Conservation (phyloP, 371 early-diverging fungal genomes). For the Mortierella sp. region DNA sequence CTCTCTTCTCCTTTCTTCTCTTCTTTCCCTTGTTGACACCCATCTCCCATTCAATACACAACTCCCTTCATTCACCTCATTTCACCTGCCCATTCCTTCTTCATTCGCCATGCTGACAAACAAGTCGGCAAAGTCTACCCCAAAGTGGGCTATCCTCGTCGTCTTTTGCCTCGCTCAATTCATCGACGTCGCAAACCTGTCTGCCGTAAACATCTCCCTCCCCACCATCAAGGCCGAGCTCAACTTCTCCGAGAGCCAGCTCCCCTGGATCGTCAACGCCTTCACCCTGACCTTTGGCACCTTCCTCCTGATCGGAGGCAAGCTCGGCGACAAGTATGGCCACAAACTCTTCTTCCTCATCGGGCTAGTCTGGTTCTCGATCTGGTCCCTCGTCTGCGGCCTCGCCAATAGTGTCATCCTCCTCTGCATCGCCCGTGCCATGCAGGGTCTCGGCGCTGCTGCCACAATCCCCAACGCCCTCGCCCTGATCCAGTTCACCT, state of each 20-base stretch:
- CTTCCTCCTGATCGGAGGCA: conserved; percentile 62
- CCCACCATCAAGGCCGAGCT: conserved; percentile 57
- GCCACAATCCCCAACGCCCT: conserved; percentile 64
- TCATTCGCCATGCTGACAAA: conserved; percentile 1
- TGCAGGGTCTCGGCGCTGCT: conserved; percentile 66
- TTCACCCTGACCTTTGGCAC: conserved; percentile 64
- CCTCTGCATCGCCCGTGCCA: conserved; percentile 60
- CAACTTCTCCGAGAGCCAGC: conserved; percentile 43
- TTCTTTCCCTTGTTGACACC: background rate
- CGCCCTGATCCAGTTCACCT: conserved; percentile 59
- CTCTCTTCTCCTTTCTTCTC: background rate
- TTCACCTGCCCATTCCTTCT: too few species aligned
- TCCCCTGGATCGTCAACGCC: conserved; percentile 61
- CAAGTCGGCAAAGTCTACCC: conserved; percentile 17
- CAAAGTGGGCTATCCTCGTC: conserved; percentile 48
- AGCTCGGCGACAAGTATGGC: conserved; percentile 63
- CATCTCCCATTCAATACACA: background rate
- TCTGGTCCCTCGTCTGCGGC: conserved; percentile 57
- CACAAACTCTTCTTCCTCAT: conserved; percentile 56
- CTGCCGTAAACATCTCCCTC: conserved; percentile 59
- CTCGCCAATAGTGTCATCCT: conserved; percentile 46
- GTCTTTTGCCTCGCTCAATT: conserved; percentile 58
- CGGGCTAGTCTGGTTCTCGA: conserved; percentile 60
- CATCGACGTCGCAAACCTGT: conserved; percentile 55
- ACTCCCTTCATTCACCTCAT: background rate